Conservation (phyloP, 2,329 filamentous ascomycete species). For the Trichoderma gracile region DNA sequence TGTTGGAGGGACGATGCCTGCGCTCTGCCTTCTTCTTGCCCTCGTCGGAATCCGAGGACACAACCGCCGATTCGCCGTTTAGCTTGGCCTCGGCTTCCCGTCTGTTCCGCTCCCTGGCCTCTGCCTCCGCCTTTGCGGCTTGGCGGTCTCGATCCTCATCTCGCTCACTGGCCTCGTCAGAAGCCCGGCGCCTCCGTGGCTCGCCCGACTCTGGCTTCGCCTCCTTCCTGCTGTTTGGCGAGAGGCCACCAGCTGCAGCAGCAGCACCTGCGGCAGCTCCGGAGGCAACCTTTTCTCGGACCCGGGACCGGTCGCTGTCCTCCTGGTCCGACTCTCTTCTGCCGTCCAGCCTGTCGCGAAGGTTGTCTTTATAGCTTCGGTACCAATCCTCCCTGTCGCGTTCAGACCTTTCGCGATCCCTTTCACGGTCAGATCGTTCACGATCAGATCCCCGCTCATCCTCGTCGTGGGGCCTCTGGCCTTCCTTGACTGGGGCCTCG, state of each 20-base stretch:
- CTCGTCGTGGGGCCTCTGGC: conserved; percentile 32
- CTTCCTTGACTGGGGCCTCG: conserved; percentile 32
- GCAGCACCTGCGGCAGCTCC: conserved; percentile 40
- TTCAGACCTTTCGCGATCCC: conserved; percentile 29
- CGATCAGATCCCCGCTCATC: conserved; percentile 33
- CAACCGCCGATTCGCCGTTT: conserved; percentile 37
- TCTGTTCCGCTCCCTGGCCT: conserved; percentile 37
- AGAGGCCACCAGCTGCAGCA: conserved; percentile 51
- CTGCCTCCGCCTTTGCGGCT: conserved; percentile 26
- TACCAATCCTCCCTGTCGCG: conserved; percentile 36
- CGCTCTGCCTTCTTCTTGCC: conserved; percentile 42
- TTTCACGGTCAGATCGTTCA: conserved; percentile 36
- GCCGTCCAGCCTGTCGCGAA: conserved; percentile 37
- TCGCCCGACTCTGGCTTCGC: conserved; percentile 40
- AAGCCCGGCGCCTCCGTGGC: conserved; percentile 35
- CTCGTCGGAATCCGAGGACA: conserved; percentile 46
- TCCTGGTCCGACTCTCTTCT: conserved; percentile 39
- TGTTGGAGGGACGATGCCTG: conserved; percentile 41
- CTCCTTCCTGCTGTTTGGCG: conserved; percentile 42
- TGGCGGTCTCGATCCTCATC: conserved; percentile 29
- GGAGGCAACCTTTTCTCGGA: conserved; percentile 51
- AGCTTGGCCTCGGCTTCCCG: conserved; percentile 44
- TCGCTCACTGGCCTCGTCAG: conserved; percentile 31
- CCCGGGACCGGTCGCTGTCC: conserved; percentile 43
- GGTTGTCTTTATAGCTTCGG: conserved; percentile 34